A percentile compares a stretch with the other conserved stretches of the same genome.
Evolutionary conservation across 768 basidiomycete genomes (phyloP).

Genomic region (Leucogyrophana mollusca): DNA sequence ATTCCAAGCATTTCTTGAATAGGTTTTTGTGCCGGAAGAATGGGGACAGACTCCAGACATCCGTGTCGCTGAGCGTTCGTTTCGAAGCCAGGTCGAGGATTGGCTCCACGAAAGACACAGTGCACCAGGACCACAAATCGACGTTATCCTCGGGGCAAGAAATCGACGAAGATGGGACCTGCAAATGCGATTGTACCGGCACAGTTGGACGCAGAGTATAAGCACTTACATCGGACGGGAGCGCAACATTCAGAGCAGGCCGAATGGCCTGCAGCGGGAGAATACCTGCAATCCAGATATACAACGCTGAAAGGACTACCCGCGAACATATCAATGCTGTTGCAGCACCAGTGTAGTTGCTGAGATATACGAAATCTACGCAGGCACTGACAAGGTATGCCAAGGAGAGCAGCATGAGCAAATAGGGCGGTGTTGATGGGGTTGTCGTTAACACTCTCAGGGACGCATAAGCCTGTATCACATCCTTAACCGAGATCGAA

Average conservation of each 20-base stretch:
- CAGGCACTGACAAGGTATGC: slow-evolving; percentile 35
- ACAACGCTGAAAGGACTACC: slow-evolving; percentile 33
- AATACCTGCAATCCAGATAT: slow-evolving; percentile 54
- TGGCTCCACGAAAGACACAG: slow-evolving; percentile 64
- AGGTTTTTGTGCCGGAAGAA: slow-evolving; percentile 68
- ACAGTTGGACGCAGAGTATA: slow-evolving; percentile 3
- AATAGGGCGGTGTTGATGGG: slow-evolving; percentile 52
- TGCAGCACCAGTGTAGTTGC: slow-evolving; percentile 11
- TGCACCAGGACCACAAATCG: slow-evolving; percentile 63
- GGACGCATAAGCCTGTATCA: slow-evolving; percentile 42
- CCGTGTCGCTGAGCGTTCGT: slow-evolving; percentile 41
- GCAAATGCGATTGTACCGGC: slow-evolving; percentile 8
- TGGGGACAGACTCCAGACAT: slow-evolving; percentile 68
- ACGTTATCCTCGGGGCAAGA: slow-evolving; percentile 67
- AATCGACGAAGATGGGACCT: slow-evolving; percentile 49
- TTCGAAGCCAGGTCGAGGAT: slow-evolving; percentile 50
- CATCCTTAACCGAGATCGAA: slow-evolving; percentile 6
- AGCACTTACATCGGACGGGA: slow-evolving; percentile 40
- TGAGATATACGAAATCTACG: slow-evolving; percentile 33
- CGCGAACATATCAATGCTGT: slow-evolving; percentile 27
- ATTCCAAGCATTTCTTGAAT: slow-evolving; percentile 60
- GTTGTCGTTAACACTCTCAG: slow-evolving; percentile 38
- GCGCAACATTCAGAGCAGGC: slow-evolving; percentile 50
- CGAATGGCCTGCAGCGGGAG: slow-evolving; percentile 47
- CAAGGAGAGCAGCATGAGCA: slow-evolving; percentile 42